phyloP scores from a whole-genome alignment of 768 basidiomycete genomes.

The Macrolepiota dolichaula region DNA sequence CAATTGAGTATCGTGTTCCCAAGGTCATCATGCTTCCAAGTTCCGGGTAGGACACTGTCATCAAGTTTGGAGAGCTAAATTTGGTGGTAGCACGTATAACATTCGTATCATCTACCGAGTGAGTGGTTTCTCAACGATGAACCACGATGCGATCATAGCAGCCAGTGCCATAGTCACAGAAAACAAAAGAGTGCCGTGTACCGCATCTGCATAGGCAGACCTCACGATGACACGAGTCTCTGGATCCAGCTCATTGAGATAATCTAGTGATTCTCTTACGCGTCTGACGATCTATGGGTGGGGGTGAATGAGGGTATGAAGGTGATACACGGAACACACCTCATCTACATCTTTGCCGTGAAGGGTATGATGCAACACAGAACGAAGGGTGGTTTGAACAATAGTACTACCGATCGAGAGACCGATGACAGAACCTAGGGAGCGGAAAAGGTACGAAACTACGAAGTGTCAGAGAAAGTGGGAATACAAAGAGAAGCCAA shows the following conservation, averaged over 20 bases:
- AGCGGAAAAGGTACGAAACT: constrained; percentile 69
- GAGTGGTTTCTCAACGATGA: constrained; percentile 50
- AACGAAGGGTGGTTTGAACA: constrained; percentile 49
- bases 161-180: constrained; percentile 36
- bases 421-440: constrained; percentile 55
- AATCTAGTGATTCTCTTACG: constrained; percentile 47
- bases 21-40: not conserved
- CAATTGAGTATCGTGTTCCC: too few species aligned
- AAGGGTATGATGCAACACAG: constrained; percentile 36
- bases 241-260: constrained; percentile 42
- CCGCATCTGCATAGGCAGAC: constrained; percentile 40
- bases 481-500: not conserved
- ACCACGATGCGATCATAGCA: constrained; percentile 42
- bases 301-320: not conserved
- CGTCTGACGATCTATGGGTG: constrained; percentile 39
- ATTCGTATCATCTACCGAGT: constrained; percentile 5
- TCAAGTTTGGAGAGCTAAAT: not conserved
- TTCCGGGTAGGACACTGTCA: not conserved
- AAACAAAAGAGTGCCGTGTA: constrained; percentile 48
- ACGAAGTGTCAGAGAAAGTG: not conserved
- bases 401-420: constrained; percentile 55
- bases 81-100: not conserved
- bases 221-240: constrained; percentile 32
- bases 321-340: constrained; percentile 28
- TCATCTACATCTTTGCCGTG: constrained; percentile 48